Percentiles rank a stretch among this genome's conserved stretches.
Conservation (phyloP, 805 yeast species). For the Myxozyma udenii region DNA sequence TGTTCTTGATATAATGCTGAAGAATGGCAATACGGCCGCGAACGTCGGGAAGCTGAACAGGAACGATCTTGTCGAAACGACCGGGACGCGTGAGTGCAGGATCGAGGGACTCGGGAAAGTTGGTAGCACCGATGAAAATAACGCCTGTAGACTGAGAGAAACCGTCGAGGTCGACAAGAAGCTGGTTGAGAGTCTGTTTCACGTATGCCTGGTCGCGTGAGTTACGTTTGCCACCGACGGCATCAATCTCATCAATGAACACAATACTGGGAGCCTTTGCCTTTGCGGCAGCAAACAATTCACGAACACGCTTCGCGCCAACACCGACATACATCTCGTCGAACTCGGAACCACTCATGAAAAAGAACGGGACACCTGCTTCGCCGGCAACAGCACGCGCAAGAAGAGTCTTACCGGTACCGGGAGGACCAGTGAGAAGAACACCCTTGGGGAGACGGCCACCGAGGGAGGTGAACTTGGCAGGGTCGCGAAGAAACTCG, state of each 20-base stretch:
- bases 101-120: constrained; percentile 94
- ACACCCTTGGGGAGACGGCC: constrained; percentile 98
- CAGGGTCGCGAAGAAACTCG: constrained; percentile 94
- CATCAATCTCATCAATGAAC: constrained; percentile 96
- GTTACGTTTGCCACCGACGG: constrained; percentile 96
- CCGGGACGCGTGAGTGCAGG: constrained; percentile 98
- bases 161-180: constrained; percentile 94
- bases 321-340: constrained; percentile 98
- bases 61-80: constrained; percentile 91
- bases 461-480: constrained; percentile 93
- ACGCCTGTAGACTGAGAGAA: constrained; percentile 86
- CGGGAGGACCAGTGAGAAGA: constrained; percentile 95
- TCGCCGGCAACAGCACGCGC: constrained; percentile 99
- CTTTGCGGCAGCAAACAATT: constrained; percentile 87
- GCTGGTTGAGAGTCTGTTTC: constrained; percentile 93
- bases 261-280: constrained; percentile 95
- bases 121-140: constrained; percentile 95
- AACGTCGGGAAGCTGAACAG: constrained; percentile 95
- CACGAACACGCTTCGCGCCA: constrained; percentile 97
- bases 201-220: constrained; percentile 98
- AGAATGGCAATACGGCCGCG: constrained; percentile 93
- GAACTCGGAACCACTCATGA: constrained; percentile 97
- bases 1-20: constrained; percentile 85
- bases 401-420: constrained; percentile 94
- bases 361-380: constrained; percentile 97